Conservation (phyloP, 495 filamentous ascomycete genomes). For the Opeltia flavorubescens region DNA sequence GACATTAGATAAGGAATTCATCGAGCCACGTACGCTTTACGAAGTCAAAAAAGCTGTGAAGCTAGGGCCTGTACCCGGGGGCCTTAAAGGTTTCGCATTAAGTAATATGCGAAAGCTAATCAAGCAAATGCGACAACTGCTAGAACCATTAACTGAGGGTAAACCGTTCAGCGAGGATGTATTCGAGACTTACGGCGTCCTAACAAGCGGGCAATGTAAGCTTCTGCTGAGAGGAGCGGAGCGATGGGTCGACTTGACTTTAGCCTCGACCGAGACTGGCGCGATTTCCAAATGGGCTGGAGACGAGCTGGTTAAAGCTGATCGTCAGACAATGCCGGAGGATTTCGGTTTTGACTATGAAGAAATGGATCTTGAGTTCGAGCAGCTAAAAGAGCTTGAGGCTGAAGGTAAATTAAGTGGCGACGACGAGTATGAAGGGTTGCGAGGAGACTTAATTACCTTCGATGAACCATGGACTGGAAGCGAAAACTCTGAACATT, state of each 20-base stretch:
- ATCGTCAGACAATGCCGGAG: slow-evolving; percentile 25
- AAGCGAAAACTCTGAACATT: slow-evolving; percentile 12
- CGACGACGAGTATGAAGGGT: slow-evolving; percentile 38
- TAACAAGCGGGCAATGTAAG: slow-evolving; percentile 45
- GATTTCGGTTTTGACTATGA: slow-evolving; percentile 39
- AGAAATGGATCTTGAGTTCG: slow-evolving; percentile 50
- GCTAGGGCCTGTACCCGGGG: slow-evolving; percentile 19
- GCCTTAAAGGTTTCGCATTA: slow-evolving; percentile 19
- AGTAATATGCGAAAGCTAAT: slow-evolving; percentile 31
- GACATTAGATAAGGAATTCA: slow-evolving; percentile 47
- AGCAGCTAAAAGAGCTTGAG: slow-evolving; percentile 51
- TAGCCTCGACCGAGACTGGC: slow-evolving; percentile 23
- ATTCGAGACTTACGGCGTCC: slow-evolving; percentile 38
- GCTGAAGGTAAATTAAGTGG: slow-evolving; percentile 35
- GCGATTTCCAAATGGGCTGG: slow-evolving; percentile 52
- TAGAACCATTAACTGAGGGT: slow-evolving; percentile 29
- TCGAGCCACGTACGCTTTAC: slow-evolving; percentile 51
- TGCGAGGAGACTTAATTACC: slow-evolving; percentile 33
- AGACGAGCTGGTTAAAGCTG: slow-evolving; percentile 26
- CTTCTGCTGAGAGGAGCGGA: slow-evolving; percentile 42
- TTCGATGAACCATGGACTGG: slow-evolving; percentile 38
- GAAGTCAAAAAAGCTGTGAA: slow-evolving; percentile 32
- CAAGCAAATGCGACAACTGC: slow-evolving; percentile 29
- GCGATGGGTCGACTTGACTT: slow-evolving; percentile 31
- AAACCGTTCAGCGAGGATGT: slow-evolving; percentile 30